These are phyloP conservation scores for Neostapfia colusana DNA, from an alignment of 176 grass and related monocot genomes.

Conservation along the genomic window DNA sequence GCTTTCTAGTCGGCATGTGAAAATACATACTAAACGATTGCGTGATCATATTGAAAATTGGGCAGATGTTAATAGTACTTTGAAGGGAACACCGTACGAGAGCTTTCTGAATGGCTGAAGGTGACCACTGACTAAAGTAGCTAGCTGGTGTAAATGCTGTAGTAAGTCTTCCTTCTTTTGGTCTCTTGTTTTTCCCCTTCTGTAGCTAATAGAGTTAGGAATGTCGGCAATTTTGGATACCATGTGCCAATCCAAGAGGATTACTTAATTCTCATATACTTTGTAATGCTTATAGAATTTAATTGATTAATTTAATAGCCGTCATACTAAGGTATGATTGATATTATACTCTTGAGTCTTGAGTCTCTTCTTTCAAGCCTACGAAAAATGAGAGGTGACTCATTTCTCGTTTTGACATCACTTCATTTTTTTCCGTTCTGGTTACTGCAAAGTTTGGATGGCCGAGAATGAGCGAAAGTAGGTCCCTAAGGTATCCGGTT, in stretches of 20 bases:
- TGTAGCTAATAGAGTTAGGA: conserved; percentile 28
- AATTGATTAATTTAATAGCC: conserved; percentile 35
- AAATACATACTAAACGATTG: conserved; percentile 79
- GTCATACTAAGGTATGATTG: conserved; percentile 26
- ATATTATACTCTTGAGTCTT: neutral
- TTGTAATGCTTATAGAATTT: conserved; percentile 21
- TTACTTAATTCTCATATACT: conserved; percentile 14
- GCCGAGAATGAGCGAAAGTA: conserved; percentile 9
- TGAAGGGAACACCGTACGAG: conserved; percentile 64
- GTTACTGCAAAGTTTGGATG: conserved; percentile 3
- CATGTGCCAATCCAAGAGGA: conserved; percentile 20
- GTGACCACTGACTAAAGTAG: conserved; percentile 46
- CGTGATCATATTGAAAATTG: conserved; percentile 80
- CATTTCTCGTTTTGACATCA: conserved; percentile 1
- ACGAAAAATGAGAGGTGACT: neutral
- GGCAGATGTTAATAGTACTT: conserved; percentile 60
- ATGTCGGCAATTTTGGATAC: conserved; percentile 29
- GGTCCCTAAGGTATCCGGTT: neutral
- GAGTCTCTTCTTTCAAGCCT: neutral
- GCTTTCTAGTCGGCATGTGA: conserved; percentile 74
- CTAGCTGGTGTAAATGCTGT: conserved; percentile 41
- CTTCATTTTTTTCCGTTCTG: neutral
- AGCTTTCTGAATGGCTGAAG: conserved; percentile 62
- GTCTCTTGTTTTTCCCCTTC: neutral
- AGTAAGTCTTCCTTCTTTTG: conserved; percentile 38